Percentiles rank a stretch among this genome's conserved stretches.
Evolutionary conservation across 352 stramenopile genomes (phyloP).

Genomic region (Discostella stelligera): DNA sequence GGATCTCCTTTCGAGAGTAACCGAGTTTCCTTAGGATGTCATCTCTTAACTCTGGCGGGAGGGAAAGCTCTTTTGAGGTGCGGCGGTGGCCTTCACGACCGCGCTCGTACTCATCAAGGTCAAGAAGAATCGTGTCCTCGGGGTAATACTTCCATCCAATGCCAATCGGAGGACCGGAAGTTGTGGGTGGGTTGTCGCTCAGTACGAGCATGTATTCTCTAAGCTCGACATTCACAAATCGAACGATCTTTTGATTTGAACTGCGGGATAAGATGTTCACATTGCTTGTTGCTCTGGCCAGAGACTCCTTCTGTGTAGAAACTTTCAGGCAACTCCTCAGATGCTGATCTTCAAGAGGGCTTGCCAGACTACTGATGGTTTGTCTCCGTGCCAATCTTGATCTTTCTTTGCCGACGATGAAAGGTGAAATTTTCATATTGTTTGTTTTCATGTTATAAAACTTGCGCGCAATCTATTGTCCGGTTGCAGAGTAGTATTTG

Average conservation of each 20-base stretch:
- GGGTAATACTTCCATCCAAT: slow-evolving; percentile 55
- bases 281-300: too few relatives aligned
- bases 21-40: slow-evolving; percentile 40
- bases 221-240: slow-evolving; percentile 46
- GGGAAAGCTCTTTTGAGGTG: slow-evolving; percentile 45
- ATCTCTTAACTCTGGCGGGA: slow-evolving; percentile 40
- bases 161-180: slow-evolving; percentile 52
- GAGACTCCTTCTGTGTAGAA: too few relatives aligned
- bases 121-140: slow-evolving; percentile 19
- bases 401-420: too few relatives aligned
- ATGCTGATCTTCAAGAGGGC: too few relatives aligned
- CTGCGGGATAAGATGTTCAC: too few relatives aligned
- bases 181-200: slow-evolving; percentile 61
- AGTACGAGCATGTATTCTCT: slow-evolving; percentile 54
- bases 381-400: too few relatives aligned
- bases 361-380: too few relatives aligned
- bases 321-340: too few relatives aligned
- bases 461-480: too few relatives aligned
- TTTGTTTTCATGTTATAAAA: too few relatives aligned
- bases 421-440: too few relatives aligned
- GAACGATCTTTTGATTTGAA: background rate
- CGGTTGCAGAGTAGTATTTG: too few relatives aligned
- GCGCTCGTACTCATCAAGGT: slow-evolving; percentile 55
- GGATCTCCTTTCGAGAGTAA: slow-evolving; percentile 11
- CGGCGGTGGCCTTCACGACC: slow-evolving; percentile 23